Conservation (phyloP, 2,329 filamentous ascomycete species). For the Alternaria postmessia region DNA sequence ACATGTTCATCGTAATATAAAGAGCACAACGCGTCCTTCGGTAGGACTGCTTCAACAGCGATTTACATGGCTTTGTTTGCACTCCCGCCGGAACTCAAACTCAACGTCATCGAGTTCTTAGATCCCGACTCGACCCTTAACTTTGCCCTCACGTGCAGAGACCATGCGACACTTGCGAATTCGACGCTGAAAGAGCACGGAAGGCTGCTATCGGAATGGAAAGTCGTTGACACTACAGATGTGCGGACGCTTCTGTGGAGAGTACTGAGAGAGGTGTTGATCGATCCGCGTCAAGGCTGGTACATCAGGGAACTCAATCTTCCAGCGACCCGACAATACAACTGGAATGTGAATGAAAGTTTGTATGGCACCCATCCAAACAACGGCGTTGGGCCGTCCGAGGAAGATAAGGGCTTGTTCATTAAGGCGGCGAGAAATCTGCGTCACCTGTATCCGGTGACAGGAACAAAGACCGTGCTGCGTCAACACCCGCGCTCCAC, state of each 20-base stretch:
- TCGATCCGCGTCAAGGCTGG: constrained; percentile 20
- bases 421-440: constrained; percentile 8
- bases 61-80: constrained; percentile 16
- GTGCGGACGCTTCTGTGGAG: constrained; percentile 10
- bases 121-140: constrained; percentile 21
- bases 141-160: constrained; percentile 25
- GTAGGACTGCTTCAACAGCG: not conserved
- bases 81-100: constrained; percentile 22
- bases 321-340: constrained; percentile 4
- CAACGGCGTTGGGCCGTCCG: constrained; percentile 1
- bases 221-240: constrained; percentile 8
- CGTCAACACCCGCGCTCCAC: not conserved
- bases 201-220: constrained; percentile 12
- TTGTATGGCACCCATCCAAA: not conserved
- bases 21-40: not conserved
- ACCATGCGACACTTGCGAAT: constrained; percentile 9
- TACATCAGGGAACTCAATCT: constrained; percentile 29
- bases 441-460: constrained; percentile 6
- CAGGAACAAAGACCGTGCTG: not conserved
- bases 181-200: constrained; percentile 14
- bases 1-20: not conserved
- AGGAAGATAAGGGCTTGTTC: constrained; percentile 13
- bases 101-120: constrained; percentile 17
- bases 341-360: not conserved
- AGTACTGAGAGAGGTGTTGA: constrained; percentile 16